Conservation (phyloP, 75 land plant species). For the Cryptomeria japonica region DNA sequence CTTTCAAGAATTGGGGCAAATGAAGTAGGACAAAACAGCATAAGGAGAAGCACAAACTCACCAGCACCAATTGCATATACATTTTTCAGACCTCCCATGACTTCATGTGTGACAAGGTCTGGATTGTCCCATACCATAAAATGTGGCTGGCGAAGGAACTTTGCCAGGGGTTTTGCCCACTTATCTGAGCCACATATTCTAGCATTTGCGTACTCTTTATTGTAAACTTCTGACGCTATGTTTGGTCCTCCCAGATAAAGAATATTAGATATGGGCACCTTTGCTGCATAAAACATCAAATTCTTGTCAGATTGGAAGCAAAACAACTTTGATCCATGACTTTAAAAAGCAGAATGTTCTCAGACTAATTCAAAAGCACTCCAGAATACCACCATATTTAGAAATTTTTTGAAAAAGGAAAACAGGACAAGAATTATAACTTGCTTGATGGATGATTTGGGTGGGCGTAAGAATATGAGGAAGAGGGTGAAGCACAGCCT, state of each 20-base stretch:
- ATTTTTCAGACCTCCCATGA: slow-evolving; percentile 98
- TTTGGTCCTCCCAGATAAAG: slow-evolving; percentile 98
- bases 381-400: neutral
- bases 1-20: neutral
- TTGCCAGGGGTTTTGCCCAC: slow-evolving; percentile 95
- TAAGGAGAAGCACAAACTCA: slow-evolving; percentile 20
- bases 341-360: neutral
- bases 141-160: slow-evolving; percentile 91
- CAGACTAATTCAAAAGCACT: slow-evolving; percentile 3
- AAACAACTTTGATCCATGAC: neutral
- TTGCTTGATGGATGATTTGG: slow-evolving; percentile 82
- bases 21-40: neutral
- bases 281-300: slow-evolving; percentile 50
- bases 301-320: neutral
- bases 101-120: slow-evolving; percentile 95
- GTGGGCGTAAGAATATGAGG: slow-evolving; percentile 92
- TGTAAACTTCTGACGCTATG: slow-evolving; percentile 96
- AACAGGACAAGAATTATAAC: slow-evolving; percentile 39
- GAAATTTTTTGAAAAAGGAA: neutral
- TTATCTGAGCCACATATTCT: slow-evolving; percentile 94
- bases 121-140: slow-evolving; percentile 97
- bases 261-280: slow-evolving; percentile 84
- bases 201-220: slow-evolving; percentile 98
- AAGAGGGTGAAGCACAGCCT: slow-evolving; percentile 72
- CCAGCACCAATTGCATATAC: slow-evolving; percentile 99